Base-by-base conservation (phyloP, 345 rosid species). In the Dipteronia sinensis region DNA sequence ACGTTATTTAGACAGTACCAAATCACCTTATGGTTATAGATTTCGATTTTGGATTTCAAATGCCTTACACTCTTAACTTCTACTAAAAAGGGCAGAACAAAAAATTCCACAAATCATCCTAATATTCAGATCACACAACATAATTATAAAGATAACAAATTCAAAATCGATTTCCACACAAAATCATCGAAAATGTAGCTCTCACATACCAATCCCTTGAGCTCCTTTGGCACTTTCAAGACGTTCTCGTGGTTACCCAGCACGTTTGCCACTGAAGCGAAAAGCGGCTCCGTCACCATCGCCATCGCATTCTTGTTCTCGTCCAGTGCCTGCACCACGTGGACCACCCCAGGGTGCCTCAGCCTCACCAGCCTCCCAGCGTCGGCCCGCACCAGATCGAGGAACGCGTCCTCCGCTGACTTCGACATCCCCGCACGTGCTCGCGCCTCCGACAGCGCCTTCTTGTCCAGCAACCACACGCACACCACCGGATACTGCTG, bases 321-420 rank as follows among this genome's bases (percentile, higher is more conserved):
- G 68, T 96, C 99, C 67, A 96, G 86, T 15, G 95, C 97, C 87
- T 94, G 98, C 77, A 96, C 97, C 79, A 96, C 98, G 76, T 96
- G 98, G 1, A 96, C 94, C 71, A 96, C 95, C 40, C 99, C 99
- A 0, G 99, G 98, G 76, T 96, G 99, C 89, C 99, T 80, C 82
- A 96, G 84, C 87, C 99, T 67, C 64, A 96, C 98, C 61, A 94
- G 51, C 85, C 89, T 86, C 65, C 88, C 89, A 0, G 97, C 97
- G 80, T 94, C 99, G 29, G 98, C 93, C 42, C 98, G 89, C 69
- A 94, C 79, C 72, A 96, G 75, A 82, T 96, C 98, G 67, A 94
- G 73, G 77, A 94, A 96, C 49, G 95, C 79, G 51, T 96, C 99
- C 83, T 96, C 99, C 0, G 90, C 92, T 0, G 90, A 84, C 85